phyloP scores from a whole-genome alignment of 441 rosid species.

The Sinapis alba region DNA sequence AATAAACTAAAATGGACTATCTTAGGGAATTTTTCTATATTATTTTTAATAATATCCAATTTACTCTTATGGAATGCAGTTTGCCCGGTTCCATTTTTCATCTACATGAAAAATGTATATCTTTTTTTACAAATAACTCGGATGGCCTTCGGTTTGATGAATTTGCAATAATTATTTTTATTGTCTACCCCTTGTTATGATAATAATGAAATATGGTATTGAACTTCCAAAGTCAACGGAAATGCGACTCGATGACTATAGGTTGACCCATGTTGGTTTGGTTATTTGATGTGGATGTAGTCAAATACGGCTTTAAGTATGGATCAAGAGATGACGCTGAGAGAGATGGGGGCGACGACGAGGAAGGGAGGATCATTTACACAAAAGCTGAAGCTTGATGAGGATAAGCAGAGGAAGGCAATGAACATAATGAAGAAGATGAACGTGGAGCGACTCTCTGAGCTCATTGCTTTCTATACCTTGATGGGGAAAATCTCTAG shows the following conservation, averaged over 20 bases:
- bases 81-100: neutral
- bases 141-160: neutral
- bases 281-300: slow-evolving; percentile 39
- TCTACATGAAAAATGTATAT: neutral
- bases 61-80: neutral
- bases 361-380: slow-evolving; percentile 64
- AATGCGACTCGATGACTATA: neutral
- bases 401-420: slow-evolving; percentile 61
- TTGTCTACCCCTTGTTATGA: neutral
- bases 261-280: neutral
- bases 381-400: slow-evolving; percentile 52
- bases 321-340: slow-evolving; percentile 71
- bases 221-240: slow-evolving; percentile 4
- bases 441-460: slow-evolving; percentile 67
- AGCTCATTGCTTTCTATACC: slow-evolving; percentile 63
- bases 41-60: neutral
- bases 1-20: too few species aligned
- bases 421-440: slow-evolving; percentile 59
- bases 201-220: neutral
- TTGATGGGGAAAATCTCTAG: slow-evolving; percentile 77
- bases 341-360: slow-evolving; percentile 85
- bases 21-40: too few species aligned
- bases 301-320: slow-evolving; percentile 66
- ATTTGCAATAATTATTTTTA: neutral
- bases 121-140: neutral